These are phyloP conservation scores for Stereum hirsutum DNA, from an alignment of 1,284 basidiomycete genomes.

Conservation along the genomic window DNA sequence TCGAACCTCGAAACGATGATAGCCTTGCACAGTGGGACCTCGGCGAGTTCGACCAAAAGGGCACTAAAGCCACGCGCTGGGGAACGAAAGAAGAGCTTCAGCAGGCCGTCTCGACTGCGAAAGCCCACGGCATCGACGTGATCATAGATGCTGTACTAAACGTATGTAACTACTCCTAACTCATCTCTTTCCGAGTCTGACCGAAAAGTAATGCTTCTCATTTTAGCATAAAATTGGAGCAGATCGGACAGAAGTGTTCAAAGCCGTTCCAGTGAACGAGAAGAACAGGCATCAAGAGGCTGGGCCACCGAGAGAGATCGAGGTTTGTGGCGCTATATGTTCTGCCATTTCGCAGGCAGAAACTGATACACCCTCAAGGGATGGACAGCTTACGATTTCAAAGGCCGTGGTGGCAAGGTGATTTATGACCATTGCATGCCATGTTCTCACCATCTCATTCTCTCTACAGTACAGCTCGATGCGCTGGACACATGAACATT, in stretches of 20 bases:
- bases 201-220: not conserved
- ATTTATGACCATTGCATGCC: not conserved
- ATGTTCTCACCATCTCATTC: not conserved
- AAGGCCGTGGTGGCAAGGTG: slow-evolving; percentile 69
- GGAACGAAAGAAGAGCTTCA: slow-evolving; percentile 81
- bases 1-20: not conserved
- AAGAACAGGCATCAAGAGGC: slow-evolving; percentile 50
- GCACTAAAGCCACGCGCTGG: slow-evolving; percentile 79
- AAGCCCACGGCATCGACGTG: slow-evolving; percentile 50
- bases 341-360: not conserved
- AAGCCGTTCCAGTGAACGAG: slow-evolving; percentile 68
- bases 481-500: slow-evolving; percentile 64
- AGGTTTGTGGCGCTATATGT: slow-evolving; percentile 35
- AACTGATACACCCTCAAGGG: slow-evolving; percentile 33
- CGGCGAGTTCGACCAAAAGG: slow-evolving; percentile 89
- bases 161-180: slow-evolving; percentile 33
- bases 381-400: slow-evolving; percentile 85
- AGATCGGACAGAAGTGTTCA: slow-evolving; percentile 70
- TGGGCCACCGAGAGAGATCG: slow-evolving; percentile 60
- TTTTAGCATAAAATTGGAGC: slow-evolving; percentile 75
- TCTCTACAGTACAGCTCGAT: slow-evolving; percentile 53
- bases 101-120: slow-evolving; percentile 51
- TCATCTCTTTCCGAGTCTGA: not conserved
- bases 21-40: slow-evolving; percentile 65
- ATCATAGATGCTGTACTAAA: slow-evolving; percentile 74